These are phyloP conservation scores for Melanogaster broomeanus DNA, from an alignment of 768 basidiomycete species.

Conservation along the genomic window DNA sequence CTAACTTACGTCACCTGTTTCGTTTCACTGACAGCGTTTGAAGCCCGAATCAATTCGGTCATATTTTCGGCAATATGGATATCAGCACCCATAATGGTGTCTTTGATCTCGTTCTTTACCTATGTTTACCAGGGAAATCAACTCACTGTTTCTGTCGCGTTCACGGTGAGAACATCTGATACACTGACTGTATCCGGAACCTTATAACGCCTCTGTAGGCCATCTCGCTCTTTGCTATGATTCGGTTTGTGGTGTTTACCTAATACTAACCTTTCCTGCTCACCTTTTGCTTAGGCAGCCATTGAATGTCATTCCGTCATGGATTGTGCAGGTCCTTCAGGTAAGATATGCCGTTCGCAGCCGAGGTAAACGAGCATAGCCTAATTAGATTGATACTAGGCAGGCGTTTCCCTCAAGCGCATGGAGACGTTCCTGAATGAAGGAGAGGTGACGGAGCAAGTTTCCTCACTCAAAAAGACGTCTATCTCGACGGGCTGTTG, in stretches of 20 bases:
- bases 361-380: no score
- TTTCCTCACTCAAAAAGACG: slow-evolving; percentile 48
- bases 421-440: slow-evolving; percentile 57
- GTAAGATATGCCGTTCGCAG: slow-evolving; percentile 8
- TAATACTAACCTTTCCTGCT: not conserved
- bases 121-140: slow-evolving; percentile 69
- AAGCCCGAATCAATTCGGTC: slow-evolving; percentile 67
- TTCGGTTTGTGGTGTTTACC: slow-evolving; percentile 44
- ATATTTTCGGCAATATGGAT: slow-evolving; percentile 72
- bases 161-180: slow-evolving; percentile 46
- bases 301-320: slow-evolving; percentile 73
- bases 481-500: slow-evolving; percentile 16
- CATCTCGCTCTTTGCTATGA: slow-evolving; percentile 81
- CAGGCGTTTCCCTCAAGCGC: slow-evolving; percentile 53
- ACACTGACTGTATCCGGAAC: not conserved
- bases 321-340: slow-evolving; percentile 73
- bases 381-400: slow-evolving; percentile 22
- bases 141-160: slow-evolving; percentile 74
- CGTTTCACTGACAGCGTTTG: no score
- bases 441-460: slow-evolving; percentile 56
- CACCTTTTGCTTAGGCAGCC: slow-evolving; percentile 43
- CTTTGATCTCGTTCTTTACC: slow-evolving; percentile 72
- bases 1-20: no score
- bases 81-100: slow-evolving; percentile 71
- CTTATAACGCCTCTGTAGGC: slow-evolving; percentile 37